Conservation (phyloP, 1,284 basidiomycete species). For the Pseudozyma sp. region DNA sequence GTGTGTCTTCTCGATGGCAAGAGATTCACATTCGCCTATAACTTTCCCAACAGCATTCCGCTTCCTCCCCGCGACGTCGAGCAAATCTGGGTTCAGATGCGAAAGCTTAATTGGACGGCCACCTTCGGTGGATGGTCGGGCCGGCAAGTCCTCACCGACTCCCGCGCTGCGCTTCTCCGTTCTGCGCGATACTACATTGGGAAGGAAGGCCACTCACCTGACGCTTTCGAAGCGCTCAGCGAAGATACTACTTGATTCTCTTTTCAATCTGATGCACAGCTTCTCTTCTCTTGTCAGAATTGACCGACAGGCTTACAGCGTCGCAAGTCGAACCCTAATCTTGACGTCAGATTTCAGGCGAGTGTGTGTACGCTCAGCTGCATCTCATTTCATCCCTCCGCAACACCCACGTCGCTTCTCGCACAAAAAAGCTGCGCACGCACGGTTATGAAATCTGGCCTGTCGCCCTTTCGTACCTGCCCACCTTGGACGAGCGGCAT, state of each 20-base stretch:
- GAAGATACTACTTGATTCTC: constrained; percentile 15
- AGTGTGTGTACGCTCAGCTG: constrained; percentile 4
- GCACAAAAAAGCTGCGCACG: constrained; percentile 3
- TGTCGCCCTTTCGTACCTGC: background rate
- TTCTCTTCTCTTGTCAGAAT: background rate
- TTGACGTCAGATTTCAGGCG: background rate
- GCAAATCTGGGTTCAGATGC: constrained; percentile 38
- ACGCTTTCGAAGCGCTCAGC: constrained; percentile 21
- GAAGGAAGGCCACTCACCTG: constrained; percentile 29
- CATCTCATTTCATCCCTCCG: constrained; percentile 5
- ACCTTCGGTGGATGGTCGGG: constrained; percentile 42
- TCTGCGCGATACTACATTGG: constrained; percentile 35
- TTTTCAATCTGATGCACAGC: background rate
- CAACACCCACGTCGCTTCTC: constrained; percentile 11
- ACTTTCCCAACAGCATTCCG: constrained; percentile 41
- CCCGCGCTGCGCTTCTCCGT: constrained; percentile 21
- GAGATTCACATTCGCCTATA: constrained; percentile 36
- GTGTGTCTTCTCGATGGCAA: constrained; percentile 28
- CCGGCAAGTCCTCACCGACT: constrained; percentile 30
- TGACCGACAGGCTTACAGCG: constrained; percentile 2
- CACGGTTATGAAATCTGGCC: constrained; percentile 24
- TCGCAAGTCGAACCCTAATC: constrained; percentile 12
- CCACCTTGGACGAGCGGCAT: too few species aligned
- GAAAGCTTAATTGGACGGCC: constrained; percentile 27
- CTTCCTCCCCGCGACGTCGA: constrained; percentile 40